Conservation (phyloP, 768 basidiomycete genomes). For the Naganishia onofrii region DNA sequence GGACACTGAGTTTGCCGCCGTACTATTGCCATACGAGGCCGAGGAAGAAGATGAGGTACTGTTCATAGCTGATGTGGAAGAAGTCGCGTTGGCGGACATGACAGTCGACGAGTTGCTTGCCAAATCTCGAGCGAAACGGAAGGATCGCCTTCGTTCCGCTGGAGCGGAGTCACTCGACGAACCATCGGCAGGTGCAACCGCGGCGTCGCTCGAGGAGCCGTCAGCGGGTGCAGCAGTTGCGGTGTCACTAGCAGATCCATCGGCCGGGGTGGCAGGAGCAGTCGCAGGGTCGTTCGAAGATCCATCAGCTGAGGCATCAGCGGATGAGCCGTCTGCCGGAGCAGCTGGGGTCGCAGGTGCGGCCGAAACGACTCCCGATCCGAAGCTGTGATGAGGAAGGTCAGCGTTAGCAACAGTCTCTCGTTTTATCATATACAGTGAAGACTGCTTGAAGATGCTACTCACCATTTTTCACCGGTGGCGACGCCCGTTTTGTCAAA, state of each 20-base stretch:
- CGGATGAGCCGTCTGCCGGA: background rate
- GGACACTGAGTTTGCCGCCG: background rate
- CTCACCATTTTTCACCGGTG: constrained; percentile 2
- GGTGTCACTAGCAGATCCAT: background rate
- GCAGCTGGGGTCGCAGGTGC: background rate
- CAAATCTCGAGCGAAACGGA: constrained; percentile 56
- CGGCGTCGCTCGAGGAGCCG: background rate
- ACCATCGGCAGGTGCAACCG: background rate
- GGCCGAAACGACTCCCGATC: background rate
- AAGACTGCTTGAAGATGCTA: too few species aligned
- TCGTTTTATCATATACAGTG: too few species aligned
- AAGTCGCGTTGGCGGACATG: constrained; percentile 17
- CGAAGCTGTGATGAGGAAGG: background rate
- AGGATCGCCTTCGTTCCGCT: constrained; percentile 28
- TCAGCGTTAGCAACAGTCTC: background rate
- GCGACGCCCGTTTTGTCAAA: background rate
- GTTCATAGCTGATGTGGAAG: background rate
- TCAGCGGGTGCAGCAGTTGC: background rate
- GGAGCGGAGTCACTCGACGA: background rate
- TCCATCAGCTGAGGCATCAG: background rate
- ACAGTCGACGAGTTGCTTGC: too few species aligned
- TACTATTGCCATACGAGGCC: background rate
- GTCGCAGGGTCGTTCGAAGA: background rate
- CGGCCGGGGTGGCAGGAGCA: background rate
- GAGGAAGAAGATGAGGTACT: background rate